Evolutionary conservation across 306 rosid species (phyloP), one percentile per base, ranked within the genome.

Genomic region (Dryas drummondii): DNA sequence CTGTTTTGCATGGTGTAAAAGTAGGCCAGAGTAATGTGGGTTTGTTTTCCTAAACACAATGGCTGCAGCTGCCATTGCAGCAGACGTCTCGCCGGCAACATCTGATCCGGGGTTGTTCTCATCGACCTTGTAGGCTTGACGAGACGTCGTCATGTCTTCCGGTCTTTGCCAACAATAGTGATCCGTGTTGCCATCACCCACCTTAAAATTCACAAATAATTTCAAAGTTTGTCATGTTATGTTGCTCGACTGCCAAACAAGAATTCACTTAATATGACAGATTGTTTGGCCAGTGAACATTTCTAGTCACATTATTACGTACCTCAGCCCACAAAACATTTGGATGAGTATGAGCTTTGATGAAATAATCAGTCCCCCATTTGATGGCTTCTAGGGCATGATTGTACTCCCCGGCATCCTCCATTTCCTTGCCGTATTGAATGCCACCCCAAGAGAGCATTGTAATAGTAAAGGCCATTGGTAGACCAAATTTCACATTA

Each of bases 101-200:
- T 93, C 98, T 0, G 98, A 91, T 6, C 98, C 98, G 3, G 96
- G 93, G 32, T 85, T 84, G 53, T 81, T 70, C 41, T 51, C 78
- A 17, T 93, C 91, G 3, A 93, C 68, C 83, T 81, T 89, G 67
- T 82, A 91, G 51, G 97, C 93, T 60, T 72, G 88, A 5, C 98
- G 90, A 0, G 98, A 87, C 0, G 98, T 93, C 0, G 91, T 88
- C 97, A 91, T 93, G 59, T 93, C 98, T 74, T 93, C 96, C 16
- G 98, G 90, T 63, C 98, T 83, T 77, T 93, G 97, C 98, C 98
- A 93, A 70, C 98, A 93, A 59, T 89, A 93, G 84, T 93, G 98
- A 73, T 91, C 98, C 0, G 93, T 87, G n/a, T 66, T 67, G 1
- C 97, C 98, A 4, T 93, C 97, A 5, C 98, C 98, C 66, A 90